These are phyloP conservation scores for Chlorella sp. DNA, from an alignment of 139 green algal species.

Conservation along the genomic window DNA sequence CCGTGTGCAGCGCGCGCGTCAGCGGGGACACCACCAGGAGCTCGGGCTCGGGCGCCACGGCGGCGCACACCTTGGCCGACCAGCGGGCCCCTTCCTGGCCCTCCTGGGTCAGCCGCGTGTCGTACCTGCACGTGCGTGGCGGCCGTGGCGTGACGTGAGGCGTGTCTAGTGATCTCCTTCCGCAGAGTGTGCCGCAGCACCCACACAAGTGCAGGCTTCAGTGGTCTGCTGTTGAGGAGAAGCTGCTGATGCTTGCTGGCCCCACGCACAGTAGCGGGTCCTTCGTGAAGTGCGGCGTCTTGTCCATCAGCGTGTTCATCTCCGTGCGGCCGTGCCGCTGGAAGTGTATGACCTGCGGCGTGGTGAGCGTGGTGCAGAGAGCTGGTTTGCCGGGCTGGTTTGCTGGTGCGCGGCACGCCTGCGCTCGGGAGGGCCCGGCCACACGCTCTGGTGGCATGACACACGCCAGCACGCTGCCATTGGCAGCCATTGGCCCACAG, in stretches of 20 bases:
- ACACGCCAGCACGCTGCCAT: too few relatives aligned
- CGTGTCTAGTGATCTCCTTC: background rate
- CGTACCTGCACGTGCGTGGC: slow-evolving; percentile 8
- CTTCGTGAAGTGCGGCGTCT: slow-evolving; percentile 16
- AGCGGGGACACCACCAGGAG: slow-evolving; percentile 42
- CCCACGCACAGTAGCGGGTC: slow-evolving; percentile 27
- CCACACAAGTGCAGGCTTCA: too few relatives aligned
- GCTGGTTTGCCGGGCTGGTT: too few relatives aligned
- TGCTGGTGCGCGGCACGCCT: too few relatives aligned
- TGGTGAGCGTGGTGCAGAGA: too few relatives aligned
- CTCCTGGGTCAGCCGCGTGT: slow-evolving; percentile 16
- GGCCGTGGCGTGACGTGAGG: background rate
- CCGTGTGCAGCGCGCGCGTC: slow-evolving; percentile 40
- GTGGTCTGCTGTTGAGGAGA: too few relatives aligned
- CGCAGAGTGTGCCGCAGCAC: too few relatives aligned
- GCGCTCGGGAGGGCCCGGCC: too few relatives aligned
- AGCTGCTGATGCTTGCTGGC: too few relatives aligned
- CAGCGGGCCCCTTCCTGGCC: slow-evolving; percentile 1
- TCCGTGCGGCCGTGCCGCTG: slow-evolving; percentile 37
- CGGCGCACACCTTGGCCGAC: background rate
- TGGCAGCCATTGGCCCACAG: too few relatives aligned
- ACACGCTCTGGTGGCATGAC: too few relatives aligned
- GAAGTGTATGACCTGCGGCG: too few relatives aligned
- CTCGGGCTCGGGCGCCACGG: slow-evolving; percentile 6
- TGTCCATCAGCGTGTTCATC: slow-evolving; percentile 41